These are phyloP conservation scores for Bretschneidera sinensis DNA, from an alignment of 345 rosid species.

Conservation along the genomic window DNA sequence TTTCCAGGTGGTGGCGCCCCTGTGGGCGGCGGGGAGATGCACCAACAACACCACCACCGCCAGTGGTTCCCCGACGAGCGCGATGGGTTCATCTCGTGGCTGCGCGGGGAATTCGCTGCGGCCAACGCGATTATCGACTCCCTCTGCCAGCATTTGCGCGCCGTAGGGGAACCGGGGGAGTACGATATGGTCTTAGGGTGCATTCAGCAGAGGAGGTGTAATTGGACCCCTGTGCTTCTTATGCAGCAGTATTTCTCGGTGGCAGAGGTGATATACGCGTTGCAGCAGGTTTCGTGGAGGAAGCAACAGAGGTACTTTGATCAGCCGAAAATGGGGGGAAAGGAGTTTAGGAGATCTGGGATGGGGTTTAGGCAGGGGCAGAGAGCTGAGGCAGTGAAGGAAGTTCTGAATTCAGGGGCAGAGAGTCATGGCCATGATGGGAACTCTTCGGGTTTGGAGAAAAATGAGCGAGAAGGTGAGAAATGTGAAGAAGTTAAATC, in stretches of 20 bases:
- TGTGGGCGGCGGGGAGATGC: slow-evolving; percentile 29
- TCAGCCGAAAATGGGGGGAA: slow-evolving; percentile 50
- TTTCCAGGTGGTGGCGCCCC: slow-evolving; percentile 33
- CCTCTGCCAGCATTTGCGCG: slow-evolving; percentile 59
- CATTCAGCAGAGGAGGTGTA: slow-evolving; percentile 72
- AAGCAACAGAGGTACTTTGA: slow-evolving; percentile 52
- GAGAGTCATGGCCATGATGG: slow-evolving; percentile 31
- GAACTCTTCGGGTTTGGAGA: slow-evolving; percentile 19
- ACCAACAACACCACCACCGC: slow-evolving; percentile 35
- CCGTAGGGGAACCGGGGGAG: slow-evolving; percentile 67
- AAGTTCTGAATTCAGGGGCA: slow-evolving; percentile 28
- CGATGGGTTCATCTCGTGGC: slow-evolving; percentile 79
- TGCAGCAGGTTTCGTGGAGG: slow-evolving; percentile 68
- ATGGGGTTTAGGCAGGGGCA: slow-evolving; percentile 37
- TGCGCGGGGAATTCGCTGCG: slow-evolving; percentile 87
- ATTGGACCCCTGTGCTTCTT: slow-evolving; percentile 71
- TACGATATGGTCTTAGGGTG: slow-evolving; percentile 49
- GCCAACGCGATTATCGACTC: slow-evolving; percentile 87
- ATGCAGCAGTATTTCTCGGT: slow-evolving; percentile 79
- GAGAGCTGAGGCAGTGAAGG: slow-evolving; percentile 39
- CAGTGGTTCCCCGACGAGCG: slow-evolving; percentile 71
- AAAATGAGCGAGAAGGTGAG: slow-evolving; percentile 23
- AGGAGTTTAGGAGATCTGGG: slow-evolving; percentile 51
- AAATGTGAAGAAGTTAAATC: slow-evolving; percentile 34
- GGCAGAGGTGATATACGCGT: slow-evolving; percentile 44